Evolutionary conservation across 192 early-diverging fungal species (phyloP).

Genomic region (Funneliformis mosseae): DNA sequence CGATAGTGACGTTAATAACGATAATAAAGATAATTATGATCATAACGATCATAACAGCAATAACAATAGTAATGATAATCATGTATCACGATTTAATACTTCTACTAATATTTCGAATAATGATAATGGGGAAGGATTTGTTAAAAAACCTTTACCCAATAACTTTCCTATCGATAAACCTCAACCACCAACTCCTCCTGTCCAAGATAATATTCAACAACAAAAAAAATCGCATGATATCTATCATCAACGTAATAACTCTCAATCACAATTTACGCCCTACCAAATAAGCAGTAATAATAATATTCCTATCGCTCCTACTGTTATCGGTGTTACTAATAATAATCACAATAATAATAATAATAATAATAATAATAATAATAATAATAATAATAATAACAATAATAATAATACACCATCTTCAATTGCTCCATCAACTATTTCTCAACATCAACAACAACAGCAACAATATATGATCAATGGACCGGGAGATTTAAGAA

Average conservation of each 20-base stretch:
- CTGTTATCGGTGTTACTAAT: too few species aligned
- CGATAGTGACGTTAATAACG: background rate
- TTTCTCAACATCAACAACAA: conserved; percentile 29
- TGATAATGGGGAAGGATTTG: background rate
- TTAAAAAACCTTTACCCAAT: background rate
- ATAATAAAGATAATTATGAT: background rate
- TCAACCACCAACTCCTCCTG: conserved; percentile 7
- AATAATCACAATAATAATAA: too few species aligned
- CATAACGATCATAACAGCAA: too few species aligned
- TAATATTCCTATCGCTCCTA: background rate
- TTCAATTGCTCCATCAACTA: background rate
- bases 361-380: background rate
- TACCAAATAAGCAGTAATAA: background rate
- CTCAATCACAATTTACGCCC: background rate
- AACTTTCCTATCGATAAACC: conserved; percentile 3
- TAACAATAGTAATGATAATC: too few species aligned
- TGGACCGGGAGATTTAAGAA: conserved; percentile 20
- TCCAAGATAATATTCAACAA: background rate
- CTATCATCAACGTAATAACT: background rate
- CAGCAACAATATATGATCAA: conserved; percentile 1
- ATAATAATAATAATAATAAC: background rate
- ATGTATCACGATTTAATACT: background rate
- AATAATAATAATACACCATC: background rate
- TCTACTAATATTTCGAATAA: background rate
- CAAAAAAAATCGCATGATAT: too few species aligned